Conservation (phyloP, 1,139 yeast genomes). For the Blastobotrys proliferans region DNA sequence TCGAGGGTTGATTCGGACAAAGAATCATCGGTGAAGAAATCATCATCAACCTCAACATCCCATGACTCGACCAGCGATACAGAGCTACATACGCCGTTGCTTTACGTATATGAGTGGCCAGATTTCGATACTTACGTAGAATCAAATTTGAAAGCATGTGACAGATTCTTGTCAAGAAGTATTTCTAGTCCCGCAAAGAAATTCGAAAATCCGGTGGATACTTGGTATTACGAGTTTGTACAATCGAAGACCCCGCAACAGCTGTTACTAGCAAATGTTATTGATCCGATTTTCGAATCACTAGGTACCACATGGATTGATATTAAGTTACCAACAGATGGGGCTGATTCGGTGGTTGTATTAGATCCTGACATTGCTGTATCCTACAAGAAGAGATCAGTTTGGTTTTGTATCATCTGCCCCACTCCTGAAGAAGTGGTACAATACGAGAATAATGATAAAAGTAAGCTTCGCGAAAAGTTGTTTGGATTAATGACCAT, state of each 20-base stretch:
- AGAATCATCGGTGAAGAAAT: neutral
- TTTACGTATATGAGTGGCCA: neutral
- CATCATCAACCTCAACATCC: neutral
- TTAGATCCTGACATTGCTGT: conserved; percentile 8
- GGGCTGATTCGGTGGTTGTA: conserved; percentile 1
- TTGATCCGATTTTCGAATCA: conserved; percentile 2
- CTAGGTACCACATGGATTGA: neutral
- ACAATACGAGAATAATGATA: neutral
- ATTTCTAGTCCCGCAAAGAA: neutral
- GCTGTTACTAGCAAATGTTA: neutral
- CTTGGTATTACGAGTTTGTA: neutral
- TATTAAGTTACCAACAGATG: neutral
- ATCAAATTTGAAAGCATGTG: neutral
- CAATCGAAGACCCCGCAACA: neutral
- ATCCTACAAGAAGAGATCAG: neutral
- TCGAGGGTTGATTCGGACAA: neutral
- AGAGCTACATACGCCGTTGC: conserved; percentile 1
- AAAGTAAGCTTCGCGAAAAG: neutral
- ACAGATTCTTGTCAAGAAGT: neutral
- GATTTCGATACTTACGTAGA: neutral
- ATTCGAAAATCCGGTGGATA: neutral
- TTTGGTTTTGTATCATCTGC: neutral
- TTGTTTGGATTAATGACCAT: conserved; percentile 7
- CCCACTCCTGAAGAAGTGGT: neutral
- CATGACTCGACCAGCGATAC: no score